Percentiles rank a stretch among this genome's conserved stretches.
These are phyloP conservation scores for Hypoxylon sp. DNA, from an alignment of 2,329 filamentous ascomycete species.

Conservation along the genomic window DNA sequence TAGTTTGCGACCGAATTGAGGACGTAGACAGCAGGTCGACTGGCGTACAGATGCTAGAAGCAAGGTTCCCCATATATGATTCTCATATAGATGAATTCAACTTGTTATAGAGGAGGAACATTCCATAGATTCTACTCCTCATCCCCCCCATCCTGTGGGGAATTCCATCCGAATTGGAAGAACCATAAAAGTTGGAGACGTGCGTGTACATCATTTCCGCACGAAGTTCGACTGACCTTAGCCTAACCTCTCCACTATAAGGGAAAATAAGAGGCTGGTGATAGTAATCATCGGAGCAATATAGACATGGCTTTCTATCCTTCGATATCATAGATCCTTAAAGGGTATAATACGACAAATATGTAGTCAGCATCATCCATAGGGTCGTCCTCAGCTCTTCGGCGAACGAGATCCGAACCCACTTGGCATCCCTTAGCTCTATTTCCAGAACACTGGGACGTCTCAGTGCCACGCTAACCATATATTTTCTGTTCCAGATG, in stretches of 20 bases:
- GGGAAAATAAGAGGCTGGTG: constrained; percentile 3
- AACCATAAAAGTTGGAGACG: constrained; percentile 21
- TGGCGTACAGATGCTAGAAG: constrained; percentile 24
- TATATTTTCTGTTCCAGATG: constrained; percentile 29
- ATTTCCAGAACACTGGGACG: constrained; percentile 44
- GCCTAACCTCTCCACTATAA: constrained; percentile 5
- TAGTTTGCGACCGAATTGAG: constrained; percentile 32
- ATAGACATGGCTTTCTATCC: not conserved
- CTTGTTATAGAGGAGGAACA: constrained; percentile 16
- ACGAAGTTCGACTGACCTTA: constrained; percentile 10
- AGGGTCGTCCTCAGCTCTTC: constrained; percentile 20
- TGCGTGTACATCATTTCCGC: constrained; percentile 31
- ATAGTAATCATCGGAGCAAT: constrained; percentile 4
- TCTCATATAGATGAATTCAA: constrained; percentile 19
- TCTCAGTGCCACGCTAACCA: constrained; percentile 42
- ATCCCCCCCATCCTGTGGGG: constrained; percentile 21
- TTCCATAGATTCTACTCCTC: constrained; percentile 31
- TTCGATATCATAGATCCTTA: constrained; percentile 4
- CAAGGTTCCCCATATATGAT: constrained; percentile 23
- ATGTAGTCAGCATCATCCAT: constrained; percentile 21
- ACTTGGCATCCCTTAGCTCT: constrained; percentile 38
- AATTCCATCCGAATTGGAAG: constrained; percentile 17
- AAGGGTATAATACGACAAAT: constrained; percentile 3
- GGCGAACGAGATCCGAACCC: constrained; percentile 41
- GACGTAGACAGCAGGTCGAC: constrained; percentile 14